Evolutionary conservation across 2,329 filamentous ascomycete species (phyloP).

Genomic region (Hymenoscyphus linearis): DNA sequence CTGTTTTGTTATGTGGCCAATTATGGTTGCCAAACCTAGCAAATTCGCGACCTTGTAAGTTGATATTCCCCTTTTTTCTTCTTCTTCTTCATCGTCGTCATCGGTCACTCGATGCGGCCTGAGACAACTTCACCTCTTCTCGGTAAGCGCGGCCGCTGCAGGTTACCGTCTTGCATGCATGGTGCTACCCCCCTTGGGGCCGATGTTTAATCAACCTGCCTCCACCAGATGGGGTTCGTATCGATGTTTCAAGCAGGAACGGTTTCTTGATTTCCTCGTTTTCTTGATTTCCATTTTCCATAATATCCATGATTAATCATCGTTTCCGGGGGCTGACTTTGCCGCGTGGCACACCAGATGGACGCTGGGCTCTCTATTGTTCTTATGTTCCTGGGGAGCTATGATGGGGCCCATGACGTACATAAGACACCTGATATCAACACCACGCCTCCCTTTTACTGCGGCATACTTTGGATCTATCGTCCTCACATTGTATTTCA

Average conservation of each 20-base stretch:
- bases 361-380: conserved; percentile 87
- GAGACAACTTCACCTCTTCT: conserved; percentile 18
- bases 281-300: background rate
- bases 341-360: conserved; percentile 57
- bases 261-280: background rate
- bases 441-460: conserved; percentile 83
- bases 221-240: conserved; percentile 3
- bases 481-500: conserved; percentile 82
- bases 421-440: conserved; percentile 75
- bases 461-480: conserved; percentile 94
- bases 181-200: conserved; percentile 5
- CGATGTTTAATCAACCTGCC: conserved; percentile 1
- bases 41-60: conserved; percentile 98
- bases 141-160: conserved; percentile 32
- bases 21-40: conserved; percentile 72
- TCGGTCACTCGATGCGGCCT: conserved; percentile 14
- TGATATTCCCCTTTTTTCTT: conserved; percentile 14
- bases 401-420: conserved; percentile 90
- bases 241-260: background rate
- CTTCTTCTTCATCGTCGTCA: conserved; percentile 3
- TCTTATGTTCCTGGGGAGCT: conserved; percentile 87
- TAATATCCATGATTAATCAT: conserved; percentile 6
- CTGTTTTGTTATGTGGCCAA: conserved; percentile 84
- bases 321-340: conserved; percentile 21
- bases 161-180: conserved; percentile 34